Evolutionary conservation across 768 basidiomycete species (phyloP), one percentile per base, ranked within the genome.

Genomic region (Cystofilobasidium ferigula): DNA sequence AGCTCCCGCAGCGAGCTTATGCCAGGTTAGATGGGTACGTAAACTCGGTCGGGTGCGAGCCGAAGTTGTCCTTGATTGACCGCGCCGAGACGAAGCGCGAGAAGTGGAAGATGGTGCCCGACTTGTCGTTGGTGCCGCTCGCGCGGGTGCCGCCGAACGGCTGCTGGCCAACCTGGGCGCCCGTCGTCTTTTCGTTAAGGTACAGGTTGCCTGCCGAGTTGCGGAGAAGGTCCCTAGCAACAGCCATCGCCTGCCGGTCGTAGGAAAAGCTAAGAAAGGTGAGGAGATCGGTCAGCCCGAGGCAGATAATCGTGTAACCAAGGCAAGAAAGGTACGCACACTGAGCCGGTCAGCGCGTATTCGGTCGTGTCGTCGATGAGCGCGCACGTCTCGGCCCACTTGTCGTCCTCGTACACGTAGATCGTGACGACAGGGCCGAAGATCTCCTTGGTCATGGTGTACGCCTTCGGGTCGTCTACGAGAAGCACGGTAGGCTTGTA

Each of bases 121-220:
- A 91, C 79, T 98, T 99, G 77, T 98, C 95, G 79, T 98, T 98
- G 69, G 94, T 99, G 34, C 95, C 94, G 73, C 87, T 89, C 35
- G 82, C 88, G 43, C 93, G 84, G 2, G 85, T 88, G 34, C 95
- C 95, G 57, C 95, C 95, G 74, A 99, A 99, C 14, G 95, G 95
- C 77, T 99, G 93, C 76, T 97, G 93, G 12, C 92, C 94, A 38
- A 98, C 91, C 57, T 89, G 88, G n/a, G 91, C 92, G 36, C 91
- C 91, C 1, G 94, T 99, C 77, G 91, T 97, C 77, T 94, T 93
- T 68, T 69, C 70, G 58, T 67, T 67, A 60, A 61, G 61, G 65
- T 51, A 59, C 20, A 26, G 40, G 76, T 97, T 99, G 3, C 95
- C 95, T 3, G 95, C 89, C 0, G 92, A 81, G 78, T 94, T 87